Base-by-base conservation (phyloP, 2,329 filamentous ascomycete species). In the Apiospora saccharicola region DNA sequence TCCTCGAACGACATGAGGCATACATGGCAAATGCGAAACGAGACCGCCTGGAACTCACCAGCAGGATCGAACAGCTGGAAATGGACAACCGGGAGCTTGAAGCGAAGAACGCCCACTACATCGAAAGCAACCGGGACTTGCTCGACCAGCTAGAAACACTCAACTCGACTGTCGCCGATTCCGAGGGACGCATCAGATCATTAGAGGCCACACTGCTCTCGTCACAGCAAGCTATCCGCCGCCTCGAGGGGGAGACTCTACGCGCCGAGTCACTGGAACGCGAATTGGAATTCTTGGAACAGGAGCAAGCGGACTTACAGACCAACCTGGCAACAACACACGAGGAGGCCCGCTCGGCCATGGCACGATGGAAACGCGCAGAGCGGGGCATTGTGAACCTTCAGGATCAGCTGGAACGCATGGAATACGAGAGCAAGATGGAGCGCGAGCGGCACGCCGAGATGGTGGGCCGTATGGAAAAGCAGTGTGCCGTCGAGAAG, bases 1-100 rank as follows among this genome's bases (percentile, higher is more conserved):
- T 99, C 72, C 90, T 99, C 57, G 91, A 93, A 75, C 93, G 96
- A 78, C 95, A 99, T 89, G 95, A 98, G 86, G 91, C 93, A 73
- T 98, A 97, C 83, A 96, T 98, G 88, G 92, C 92, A 77, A 94
- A 98, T 82, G 94, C 95, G 73, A 95, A 98, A 85, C 90, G 91
- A 77, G 95, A 98, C 81, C 93, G 95, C 73, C 85, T 87, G 74
- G 90, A 92, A 74, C 90, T 98, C 83, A 88, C 90, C 64, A 83
- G 86, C 67, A 93, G 90, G 74, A 95, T 98, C 80, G 91, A 93
- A 77, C 88, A 88, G 75, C 87, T 99, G 70, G 94, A 97, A 83
- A 83, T 83, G 77, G 89, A 91, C 77, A 98, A 97, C 84, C 87
- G 86, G 78, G 86, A 90, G 73, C 89, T 97, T 74, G 94, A 98